A percentile compares a stretch with the other conserved stretches of the same genome.
These are phyloP conservation scores for Ascochyta pisi DNA, from an alignment of 2,329 filamentous ascomycete genomes.

Conservation along the genomic window DNA sequence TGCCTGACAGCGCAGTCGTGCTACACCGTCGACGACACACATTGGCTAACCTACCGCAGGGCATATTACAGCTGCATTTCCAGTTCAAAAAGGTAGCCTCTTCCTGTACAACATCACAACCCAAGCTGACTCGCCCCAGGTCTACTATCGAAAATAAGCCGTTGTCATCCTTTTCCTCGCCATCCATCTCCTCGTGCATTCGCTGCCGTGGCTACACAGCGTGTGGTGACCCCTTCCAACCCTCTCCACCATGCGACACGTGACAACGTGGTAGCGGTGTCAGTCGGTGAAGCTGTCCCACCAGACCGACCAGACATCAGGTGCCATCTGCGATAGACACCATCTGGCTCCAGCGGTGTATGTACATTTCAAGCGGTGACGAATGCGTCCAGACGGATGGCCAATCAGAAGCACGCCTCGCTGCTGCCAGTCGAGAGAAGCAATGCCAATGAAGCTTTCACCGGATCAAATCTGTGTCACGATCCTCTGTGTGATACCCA, in stretches of 20 bases:
- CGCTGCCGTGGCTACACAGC: neutral
- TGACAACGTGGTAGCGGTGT: conserved; percentile 18
- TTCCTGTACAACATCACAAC: neutral
- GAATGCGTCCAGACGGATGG: neutral
- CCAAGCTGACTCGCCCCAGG: conserved; percentile 44
- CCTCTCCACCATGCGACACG: neutral
- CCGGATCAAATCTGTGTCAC: conserved; percentile 40
- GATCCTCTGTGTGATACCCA: conserved; percentile 3
- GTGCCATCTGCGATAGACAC: neutral
- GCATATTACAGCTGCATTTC: conserved; percentile 94
- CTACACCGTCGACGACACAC: neutral
- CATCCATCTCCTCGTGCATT: neutral
- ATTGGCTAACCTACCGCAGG: conserved; percentile 61
- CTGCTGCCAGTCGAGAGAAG: conserved; percentile 11
- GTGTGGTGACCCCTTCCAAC: no score
- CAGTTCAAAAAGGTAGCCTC: conserved; percentile 90
- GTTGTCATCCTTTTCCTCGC: neutral
- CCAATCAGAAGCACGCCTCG: conserved; percentile 21
- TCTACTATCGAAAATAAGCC: conserved; percentile 56
- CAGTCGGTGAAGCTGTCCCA: conserved; percentile 11
- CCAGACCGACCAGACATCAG: neutral
- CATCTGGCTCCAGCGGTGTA: conserved; percentile 24
- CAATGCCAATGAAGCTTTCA: conserved; percentile 28
- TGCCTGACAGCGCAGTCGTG: conserved; percentile 25
- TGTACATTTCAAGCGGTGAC: conserved; percentile 25